A percentile compares a stretch with the other conserved stretches of the same genome.
Evolutionary conservation across 169 alveolate species (phyloP).

Genomic region (Plasmodium ovale): DNA sequence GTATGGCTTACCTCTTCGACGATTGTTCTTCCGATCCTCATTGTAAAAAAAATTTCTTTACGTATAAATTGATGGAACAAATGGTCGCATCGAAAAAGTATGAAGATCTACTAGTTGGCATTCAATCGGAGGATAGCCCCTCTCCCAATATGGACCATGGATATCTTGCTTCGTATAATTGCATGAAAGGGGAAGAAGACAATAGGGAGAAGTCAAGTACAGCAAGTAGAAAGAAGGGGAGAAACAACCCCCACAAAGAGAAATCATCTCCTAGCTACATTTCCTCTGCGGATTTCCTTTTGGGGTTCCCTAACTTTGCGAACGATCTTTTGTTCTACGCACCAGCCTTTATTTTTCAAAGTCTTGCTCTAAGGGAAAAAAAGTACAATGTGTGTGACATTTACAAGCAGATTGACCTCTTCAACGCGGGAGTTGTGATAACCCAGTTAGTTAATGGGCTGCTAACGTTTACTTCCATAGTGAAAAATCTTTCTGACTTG

Average conservation of each 20-base stretch:
- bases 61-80: background rate
- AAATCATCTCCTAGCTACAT: background rate
- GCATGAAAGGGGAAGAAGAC: too few species aligned
- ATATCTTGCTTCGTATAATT: too few species aligned
- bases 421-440: constrained; percentile 47
- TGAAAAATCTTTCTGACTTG: constrained; percentile 8
- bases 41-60: constrained; percentile 15
- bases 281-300: background rate
- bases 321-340: constrained; percentile 1
- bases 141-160: too few species aligned
- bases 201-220: background rate
- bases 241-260: background rate
- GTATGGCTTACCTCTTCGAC: constrained; percentile 27
- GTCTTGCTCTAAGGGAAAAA: constrained; percentile 9
- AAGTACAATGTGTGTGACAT: background rate
- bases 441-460: constrained; percentile 31
- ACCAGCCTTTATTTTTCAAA: constrained; percentile 20
- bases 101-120: background rate
- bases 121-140: background rate
- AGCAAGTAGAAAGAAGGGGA: background rate
- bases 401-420: constrained; percentile 48
- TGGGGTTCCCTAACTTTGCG: background rate
- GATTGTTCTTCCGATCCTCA: background rate
- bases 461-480: background rate
- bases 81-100: background rate